These are phyloP conservation scores for Trematosphaeria pertusa DNA, from an alignment of 2,329 filamentous ascomycete genomes.

Conservation along the genomic window DNA sequence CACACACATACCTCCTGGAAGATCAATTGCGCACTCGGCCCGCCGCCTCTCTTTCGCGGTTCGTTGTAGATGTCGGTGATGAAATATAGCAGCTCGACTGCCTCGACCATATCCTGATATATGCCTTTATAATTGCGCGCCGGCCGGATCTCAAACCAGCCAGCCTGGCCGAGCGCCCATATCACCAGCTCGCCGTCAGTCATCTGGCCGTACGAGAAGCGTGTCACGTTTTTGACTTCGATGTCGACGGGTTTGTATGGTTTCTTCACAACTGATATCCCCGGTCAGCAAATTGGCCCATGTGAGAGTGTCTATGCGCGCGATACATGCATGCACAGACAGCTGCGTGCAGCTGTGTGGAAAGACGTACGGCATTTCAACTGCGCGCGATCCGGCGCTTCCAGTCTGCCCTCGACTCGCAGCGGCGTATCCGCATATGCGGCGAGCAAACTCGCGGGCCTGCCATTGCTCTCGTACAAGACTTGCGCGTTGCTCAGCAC, in stretches of 20 bases:
- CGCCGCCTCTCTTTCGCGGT: constrained; percentile 50
- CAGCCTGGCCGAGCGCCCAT: constrained; percentile 70
- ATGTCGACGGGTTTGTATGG: constrained; percentile 50
- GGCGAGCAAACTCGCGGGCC: constrained; percentile 65
- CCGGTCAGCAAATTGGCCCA: constrained; percentile 15
- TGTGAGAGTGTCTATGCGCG: not conserved
- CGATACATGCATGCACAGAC: not conserved
- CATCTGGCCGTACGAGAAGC: constrained; percentile 58
- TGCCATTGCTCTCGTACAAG: constrained; percentile 60
- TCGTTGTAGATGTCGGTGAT: constrained; percentile 63
- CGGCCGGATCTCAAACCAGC: constrained; percentile 73
- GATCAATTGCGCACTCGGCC: constrained; percentile 46
- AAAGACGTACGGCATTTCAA: constrained; percentile 35
- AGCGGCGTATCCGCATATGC: constrained; percentile 68
- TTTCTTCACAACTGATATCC: constrained; percentile 38
- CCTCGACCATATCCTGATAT: constrained; percentile 67
- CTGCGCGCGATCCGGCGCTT: constrained; percentile 41
- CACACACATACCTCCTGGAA: constrained; percentile 46
- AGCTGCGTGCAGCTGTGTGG: not conserved
- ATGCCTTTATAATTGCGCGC: constrained; percentile 63
- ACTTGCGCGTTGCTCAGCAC: constrained; percentile 67
- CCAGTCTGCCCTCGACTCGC: constrained; percentile 65
- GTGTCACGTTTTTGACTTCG: constrained; percentile 61
- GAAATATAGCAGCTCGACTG: constrained; percentile 69
- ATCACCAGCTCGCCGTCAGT: constrained; percentile 65